These are phyloP conservation scores for Bryopsis sp. DNA, from an alignment of 139 green algal species.

Conservation along the genomic window DNA sequence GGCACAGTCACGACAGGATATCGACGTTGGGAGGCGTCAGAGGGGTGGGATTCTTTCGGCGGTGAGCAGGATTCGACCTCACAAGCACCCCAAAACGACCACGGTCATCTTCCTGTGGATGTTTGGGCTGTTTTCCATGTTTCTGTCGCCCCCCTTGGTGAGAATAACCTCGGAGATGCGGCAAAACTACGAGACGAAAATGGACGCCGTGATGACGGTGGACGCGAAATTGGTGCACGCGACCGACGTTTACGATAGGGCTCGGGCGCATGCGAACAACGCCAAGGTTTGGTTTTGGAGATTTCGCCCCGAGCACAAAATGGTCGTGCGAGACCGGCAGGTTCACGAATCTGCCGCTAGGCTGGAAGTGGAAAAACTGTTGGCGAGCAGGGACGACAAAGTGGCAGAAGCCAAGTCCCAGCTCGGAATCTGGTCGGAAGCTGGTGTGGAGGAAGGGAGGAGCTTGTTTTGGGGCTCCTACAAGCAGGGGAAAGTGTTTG, in stretches of 20 bases:
- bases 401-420: slow-evolving; percentile 30
- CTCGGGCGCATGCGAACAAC: slow-evolving; percentile 10
- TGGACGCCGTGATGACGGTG: slow-evolving; percentile 16
- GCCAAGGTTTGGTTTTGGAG: slow-evolving; percentile 47
- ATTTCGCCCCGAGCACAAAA: slow-evolving; percentile 24
- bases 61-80: no score
- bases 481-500: slow-evolving; percentile 46
- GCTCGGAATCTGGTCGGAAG: slow-evolving; percentile 44
- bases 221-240: neutral
- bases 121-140: slow-evolving; percentile 36
- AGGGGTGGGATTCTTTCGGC: no score
- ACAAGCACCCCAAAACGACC: slow-evolving; percentile 19
- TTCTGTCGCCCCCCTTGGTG: slow-evolving; percentile 32
- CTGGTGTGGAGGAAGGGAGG: slow-evolving; percentile 33
- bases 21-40: no score
- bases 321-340: slow-evolving; percentile 9
- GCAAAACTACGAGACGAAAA: slow-evolving; percentile 15
- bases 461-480: slow-evolving; percentile 37
- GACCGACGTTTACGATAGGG: neutral
- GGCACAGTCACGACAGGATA: no score
- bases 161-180: slow-evolving; percentile 32
- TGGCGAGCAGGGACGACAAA: slow-evolving; percentile 13
- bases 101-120: slow-evolving; percentile 25
- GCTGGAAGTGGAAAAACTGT: slow-evolving; percentile 11
- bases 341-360: slow-evolving; percentile 14